Percentiles rank a stretch among this genome's conserved stretches.
phyloP scores from a whole-genome alignment of 306 rosid species.

The Pueraria montana region DNA sequence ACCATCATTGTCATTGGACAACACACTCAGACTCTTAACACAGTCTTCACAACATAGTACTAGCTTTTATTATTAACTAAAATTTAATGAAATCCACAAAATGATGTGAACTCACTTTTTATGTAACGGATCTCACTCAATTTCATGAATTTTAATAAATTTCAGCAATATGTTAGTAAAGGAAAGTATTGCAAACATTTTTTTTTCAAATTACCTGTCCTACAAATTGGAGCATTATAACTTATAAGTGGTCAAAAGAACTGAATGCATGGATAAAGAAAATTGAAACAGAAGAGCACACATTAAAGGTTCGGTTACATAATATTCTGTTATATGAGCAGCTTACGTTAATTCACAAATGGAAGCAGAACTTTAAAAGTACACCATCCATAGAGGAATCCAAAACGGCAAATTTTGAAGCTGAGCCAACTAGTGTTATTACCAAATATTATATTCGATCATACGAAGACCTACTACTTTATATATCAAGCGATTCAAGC shows the following conservation, averaged over 20 bases:
- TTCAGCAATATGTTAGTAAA: neutral
- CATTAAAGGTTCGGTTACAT: constrained; percentile 1
- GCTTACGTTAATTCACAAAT: neutral
- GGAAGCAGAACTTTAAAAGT: neutral
- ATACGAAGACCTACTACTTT: neutral
- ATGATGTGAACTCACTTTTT: neutral
- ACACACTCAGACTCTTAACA: neutral
- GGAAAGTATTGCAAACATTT: neutral
- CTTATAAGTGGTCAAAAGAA: neutral
- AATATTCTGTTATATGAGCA: neutral
- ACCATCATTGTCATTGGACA: neutral
- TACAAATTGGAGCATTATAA: neutral
- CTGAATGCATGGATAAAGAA: neutral
- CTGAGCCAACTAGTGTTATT: neutral
- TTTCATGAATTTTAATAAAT: neutral
- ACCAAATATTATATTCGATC: constrained; percentile 4
- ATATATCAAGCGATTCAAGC: neutral
- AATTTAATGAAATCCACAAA: neutral
- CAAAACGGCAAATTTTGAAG: neutral
- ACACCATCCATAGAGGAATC: neutral
- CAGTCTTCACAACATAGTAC: neutral
- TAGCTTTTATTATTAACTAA: neutral
- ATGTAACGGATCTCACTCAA: neutral
- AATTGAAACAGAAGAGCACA: neutral
- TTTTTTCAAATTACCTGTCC: neutral